Percentiles rank a stretch among this genome's conserved stretches.
Conservation (phyloP, 345 rosid genomes). For the Lumnitzera racemosa region DNA sequence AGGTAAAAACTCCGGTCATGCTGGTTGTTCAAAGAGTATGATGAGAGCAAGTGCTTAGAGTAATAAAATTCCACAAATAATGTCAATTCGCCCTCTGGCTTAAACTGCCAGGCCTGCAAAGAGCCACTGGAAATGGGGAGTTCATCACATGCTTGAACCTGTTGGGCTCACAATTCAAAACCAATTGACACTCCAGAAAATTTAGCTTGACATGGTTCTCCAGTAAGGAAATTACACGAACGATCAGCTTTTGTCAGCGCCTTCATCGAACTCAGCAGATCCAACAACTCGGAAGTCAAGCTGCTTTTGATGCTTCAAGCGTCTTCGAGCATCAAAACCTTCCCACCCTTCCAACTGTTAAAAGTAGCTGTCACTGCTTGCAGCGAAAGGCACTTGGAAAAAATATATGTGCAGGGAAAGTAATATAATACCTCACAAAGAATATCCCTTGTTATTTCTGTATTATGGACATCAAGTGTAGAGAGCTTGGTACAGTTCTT, state of each 20-base stretch:
- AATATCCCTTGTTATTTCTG: conserved; percentile 68
- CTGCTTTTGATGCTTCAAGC: conserved; percentile 81
- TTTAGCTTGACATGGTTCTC: too few species aligned
- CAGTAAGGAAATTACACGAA: neutral
- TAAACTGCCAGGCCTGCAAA: too few species aligned
- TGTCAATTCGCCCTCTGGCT: too few species aligned
- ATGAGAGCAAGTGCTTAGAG: too few species aligned
- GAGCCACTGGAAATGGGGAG: too few species aligned
- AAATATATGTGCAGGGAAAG: neutral
- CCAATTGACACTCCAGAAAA: too few species aligned
- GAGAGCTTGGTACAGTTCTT: conserved; percentile 60
- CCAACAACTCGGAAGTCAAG: conserved; percentile 65
- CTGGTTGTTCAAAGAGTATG: too few species aligned
- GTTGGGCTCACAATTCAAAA: too few species aligned
- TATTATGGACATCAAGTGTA: conserved; percentile 78
- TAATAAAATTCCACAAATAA: too few species aligned
- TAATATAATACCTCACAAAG: conserved; percentile 59
- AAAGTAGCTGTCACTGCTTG: neutral
- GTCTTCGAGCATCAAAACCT: conserved; percentile 62
- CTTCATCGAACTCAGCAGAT: conserved; percentile 78
- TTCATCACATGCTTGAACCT: too few species aligned
- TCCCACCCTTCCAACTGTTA: conserved; percentile 76
- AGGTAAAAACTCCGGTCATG: too few species aligned
- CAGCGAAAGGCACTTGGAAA: neutral
- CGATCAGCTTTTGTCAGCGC: conserved; percentile 76